A percentile compares a stretch with the other conserved stretches of the same genome.
phyloP scores from a whole-genome alignment of 2,329 filamentous ascomycete genomes.

The Trichoderma harzianum region DNA sequence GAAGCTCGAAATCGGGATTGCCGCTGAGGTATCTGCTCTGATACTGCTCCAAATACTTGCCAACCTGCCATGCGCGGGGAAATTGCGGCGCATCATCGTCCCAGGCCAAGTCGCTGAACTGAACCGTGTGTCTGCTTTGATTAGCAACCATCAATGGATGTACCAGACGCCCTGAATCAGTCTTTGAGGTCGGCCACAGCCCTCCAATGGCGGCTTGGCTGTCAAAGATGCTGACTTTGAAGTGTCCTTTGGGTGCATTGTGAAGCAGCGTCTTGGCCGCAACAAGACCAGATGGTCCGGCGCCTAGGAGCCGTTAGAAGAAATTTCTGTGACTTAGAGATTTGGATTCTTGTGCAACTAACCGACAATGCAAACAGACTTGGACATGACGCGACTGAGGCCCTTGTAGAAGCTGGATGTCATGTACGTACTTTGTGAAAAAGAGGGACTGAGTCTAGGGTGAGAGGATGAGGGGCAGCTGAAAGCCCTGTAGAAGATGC shows the following conservation, averaged over 20 bases:
- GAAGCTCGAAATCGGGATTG: constrained; percentile 40
- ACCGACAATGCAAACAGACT: constrained; percentile 43
- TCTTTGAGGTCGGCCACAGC: constrained; percentile 63
- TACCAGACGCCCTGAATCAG: constrained; percentile 50
- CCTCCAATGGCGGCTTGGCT: constrained; percentile 64
- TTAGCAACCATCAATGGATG: constrained; percentile 70
- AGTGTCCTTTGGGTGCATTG: constrained; percentile 51
- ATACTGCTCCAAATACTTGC: constrained; percentile 68
- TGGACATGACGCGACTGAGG: constrained; percentile 31
- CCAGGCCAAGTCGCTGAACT: constrained; percentile 72
- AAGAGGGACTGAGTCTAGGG: background rate
- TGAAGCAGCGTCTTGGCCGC: constrained; percentile 71
- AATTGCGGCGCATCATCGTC: constrained; percentile 58
- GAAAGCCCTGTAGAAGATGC: background rate
- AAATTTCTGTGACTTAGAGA: too few species aligned
- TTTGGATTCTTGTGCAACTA: constrained; percentile 12
- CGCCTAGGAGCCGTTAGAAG: constrained; percentile 44
- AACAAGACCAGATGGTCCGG: constrained; percentile 65
- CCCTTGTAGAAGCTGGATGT: constrained; percentile 19
- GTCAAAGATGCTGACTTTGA: constrained; percentile 70
- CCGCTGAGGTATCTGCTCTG: constrained; percentile 51
- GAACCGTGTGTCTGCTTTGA: constrained; percentile 72
- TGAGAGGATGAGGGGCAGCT: constrained; percentile 1
- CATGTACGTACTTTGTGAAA: constrained; percentile 21
- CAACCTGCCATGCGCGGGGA: constrained; percentile 74